Base-by-base conservation (phyloP, 768 basidiomycete species). In the Kwoniella botswanensis region DNA sequence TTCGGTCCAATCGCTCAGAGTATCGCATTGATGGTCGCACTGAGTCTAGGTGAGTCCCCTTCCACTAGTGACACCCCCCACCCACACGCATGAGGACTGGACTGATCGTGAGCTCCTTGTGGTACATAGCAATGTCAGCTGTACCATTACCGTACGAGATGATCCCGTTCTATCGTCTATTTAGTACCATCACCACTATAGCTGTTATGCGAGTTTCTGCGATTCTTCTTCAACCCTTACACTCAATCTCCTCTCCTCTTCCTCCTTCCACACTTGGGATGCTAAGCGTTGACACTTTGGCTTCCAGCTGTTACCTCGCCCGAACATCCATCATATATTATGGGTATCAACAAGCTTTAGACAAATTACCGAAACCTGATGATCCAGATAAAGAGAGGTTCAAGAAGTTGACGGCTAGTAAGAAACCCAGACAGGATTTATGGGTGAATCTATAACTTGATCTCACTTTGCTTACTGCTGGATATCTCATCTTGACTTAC, bases 1-100 rank as follows among this genome's bases (percentile, higher is more conserved):
- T 81, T 78, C 35, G 79, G 79, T 24, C 76, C 78, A 1, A 59
- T 74, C 4, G 55, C 73, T 3, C 78, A 79, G 64, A 79, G 76
- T 22, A 68, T 79, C 9, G 71, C 76, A 13, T 74, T 76, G 57
- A 81, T 79, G 79, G 55, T 67, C 21, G 61, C 66, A 1, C 67
- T 81, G 41, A 74, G 70, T 53, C 69, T 81, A n/a, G 73, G 79
- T 57, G 13, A 43, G 59, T 6, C 26, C 29, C 1, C 29, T 26
- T 35, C 29, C 26, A 12, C 41, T 58, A 0, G 21, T 56, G 21
- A 13, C 35, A 35, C 0, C 35, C 35, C 7, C 35, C 1, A 35
- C 35, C 35, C 35, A 35, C 35, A 35, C 35, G 35, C 35, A 35
- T 35, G 35, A 35, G 35, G 0, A 35, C 35, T 35, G 35, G 35